Conservation (phyloP, 768 basidiomycete species). For the Mycena leptocephala region DNA sequence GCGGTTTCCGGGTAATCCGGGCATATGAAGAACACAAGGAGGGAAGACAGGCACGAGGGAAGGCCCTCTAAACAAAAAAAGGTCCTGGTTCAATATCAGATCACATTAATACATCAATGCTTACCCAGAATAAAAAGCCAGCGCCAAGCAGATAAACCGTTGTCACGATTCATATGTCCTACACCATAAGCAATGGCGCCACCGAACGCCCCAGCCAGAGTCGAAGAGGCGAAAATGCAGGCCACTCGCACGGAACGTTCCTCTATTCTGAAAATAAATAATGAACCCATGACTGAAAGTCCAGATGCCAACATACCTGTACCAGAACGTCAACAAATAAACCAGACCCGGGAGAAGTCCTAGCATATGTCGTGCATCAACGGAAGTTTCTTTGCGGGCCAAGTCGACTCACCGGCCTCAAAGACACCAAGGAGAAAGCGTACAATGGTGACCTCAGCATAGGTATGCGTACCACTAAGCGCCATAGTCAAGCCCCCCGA, state of each 20-base stretch:
- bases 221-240: conserved; percentile 51
- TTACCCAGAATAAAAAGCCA: conserved; percentile 42
- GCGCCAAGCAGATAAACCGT: conserved; percentile 42
- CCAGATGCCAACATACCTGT: too few relatives aligned
- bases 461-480: too few relatives aligned
- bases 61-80: conserved; percentile 58
- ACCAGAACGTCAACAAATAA: too few relatives aligned
- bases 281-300: too few relatives aligned
- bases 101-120: conserved; percentile 27
- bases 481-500: too few relatives aligned
- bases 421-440: too few relatives aligned
- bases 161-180: conserved; percentile 43
- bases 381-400: too few relatives aligned
- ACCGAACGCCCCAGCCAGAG: conserved; percentile 51
- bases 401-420: too few relatives aligned
- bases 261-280: conserved; percentile 5
- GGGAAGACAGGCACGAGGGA: conserved; percentile 56
- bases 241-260: conserved; percentile 39
- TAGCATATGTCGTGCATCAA: too few relatives aligned
- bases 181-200: conserved; percentile 53
- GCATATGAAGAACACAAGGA: conserved; percentile 51
- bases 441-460: too few relatives aligned
- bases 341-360: too few relatives aligned
- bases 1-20: conserved; percentile 68
- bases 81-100: too few relatives aligned